Evolutionary conservation across 352 stramenopile genomes (phyloP).

Genomic region (Globisporangium mamillatum): DNA sequence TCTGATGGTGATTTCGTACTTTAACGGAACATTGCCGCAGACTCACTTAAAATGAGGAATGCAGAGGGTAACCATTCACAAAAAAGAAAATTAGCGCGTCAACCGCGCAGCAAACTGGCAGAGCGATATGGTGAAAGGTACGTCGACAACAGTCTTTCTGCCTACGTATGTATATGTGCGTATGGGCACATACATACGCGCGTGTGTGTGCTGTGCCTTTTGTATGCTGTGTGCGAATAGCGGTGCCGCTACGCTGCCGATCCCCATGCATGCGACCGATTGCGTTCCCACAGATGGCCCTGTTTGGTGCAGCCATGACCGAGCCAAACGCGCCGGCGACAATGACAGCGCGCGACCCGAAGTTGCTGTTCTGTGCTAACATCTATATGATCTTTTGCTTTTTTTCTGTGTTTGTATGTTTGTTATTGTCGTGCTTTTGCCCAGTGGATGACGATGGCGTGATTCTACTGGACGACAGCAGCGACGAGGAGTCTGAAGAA

Average conservation of each 20-base stretch:
- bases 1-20: not conserved
- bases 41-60: not conserved
- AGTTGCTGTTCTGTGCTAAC: not conserved
- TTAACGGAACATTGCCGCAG: not conserved
- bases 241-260: not conserved
- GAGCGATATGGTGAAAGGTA: constrained; percentile 11
- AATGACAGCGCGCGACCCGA: not conserved
- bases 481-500: constrained; percentile 4
- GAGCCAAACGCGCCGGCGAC: not conserved
- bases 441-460: constrained; percentile 21
- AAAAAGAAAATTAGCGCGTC: not conserved
- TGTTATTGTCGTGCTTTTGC: not conserved
- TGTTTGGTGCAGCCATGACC: not conserved
- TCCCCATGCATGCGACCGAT: not conserved
- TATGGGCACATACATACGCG: not conserved
- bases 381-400: not conserved
- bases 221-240: no score
- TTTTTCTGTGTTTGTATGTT: not conserved
- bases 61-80: not conserved
- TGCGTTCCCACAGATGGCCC: not conserved
- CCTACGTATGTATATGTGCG: not conserved
- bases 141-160: not conserved
- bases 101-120: not conserved
- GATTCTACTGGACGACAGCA: constrained; percentile 20
- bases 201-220: not conserved